Evolutionary conservation across 192 early-diverging fungal species (phyloP), one percentile per base, ranked within the genome.

Genomic region (Mortierella claussenii): DNA sequence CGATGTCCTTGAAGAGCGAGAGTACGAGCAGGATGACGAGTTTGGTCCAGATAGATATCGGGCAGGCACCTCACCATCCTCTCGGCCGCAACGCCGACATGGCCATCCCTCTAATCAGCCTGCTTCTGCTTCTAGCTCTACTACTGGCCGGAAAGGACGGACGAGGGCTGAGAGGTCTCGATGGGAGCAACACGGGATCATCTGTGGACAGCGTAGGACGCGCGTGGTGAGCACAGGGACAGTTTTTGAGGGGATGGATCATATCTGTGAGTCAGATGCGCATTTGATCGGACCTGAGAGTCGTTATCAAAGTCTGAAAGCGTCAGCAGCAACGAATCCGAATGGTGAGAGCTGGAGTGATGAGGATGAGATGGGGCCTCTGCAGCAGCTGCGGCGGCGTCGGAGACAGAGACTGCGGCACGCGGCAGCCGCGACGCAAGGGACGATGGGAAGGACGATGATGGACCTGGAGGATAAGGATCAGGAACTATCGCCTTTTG

Each of bases 341-440:
- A 66, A 75, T 31, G 71, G 71, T 3, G 71, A 75, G 49, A 65
- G 71, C 34, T 75, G 71, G 71, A 75, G 71, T 21, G 71, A 75
- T 24, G 71, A 66, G 12, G 71, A 75, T 12, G 34, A 26, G 0
- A 54, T 66, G n/a, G 49, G 52, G 4, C 54, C 60, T n/a, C n/a
- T n/a, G n/a, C n/a, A n/a, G n/a, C n/a, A n/a, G n/a, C n/a, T n/a
- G n/a, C n/a, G n/a, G 17, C 61, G 47, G 9, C 40, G 62, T 20
- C 57, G 21, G 48, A 30, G 37, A 18, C 27, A 47, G 15, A 26
- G 45, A 13, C n/a, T n/a, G n/a, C n/a, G n/a, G n/a, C n/a, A n/a
- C n/a, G n/a, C n/a, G n/a, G n/a, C n/a, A n/a, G n/a, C n/a, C n/a
- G n/a, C n/a, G n/a, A n/a, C n/a, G n/a, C n/a, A n/a, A n/a, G n/a